A percentile compares a stretch with the other conserved stretches of the same genome.
Conservation (phyloP, 225 moss, liverwort and hornwort species). For the Bryum argenteum region DNA sequence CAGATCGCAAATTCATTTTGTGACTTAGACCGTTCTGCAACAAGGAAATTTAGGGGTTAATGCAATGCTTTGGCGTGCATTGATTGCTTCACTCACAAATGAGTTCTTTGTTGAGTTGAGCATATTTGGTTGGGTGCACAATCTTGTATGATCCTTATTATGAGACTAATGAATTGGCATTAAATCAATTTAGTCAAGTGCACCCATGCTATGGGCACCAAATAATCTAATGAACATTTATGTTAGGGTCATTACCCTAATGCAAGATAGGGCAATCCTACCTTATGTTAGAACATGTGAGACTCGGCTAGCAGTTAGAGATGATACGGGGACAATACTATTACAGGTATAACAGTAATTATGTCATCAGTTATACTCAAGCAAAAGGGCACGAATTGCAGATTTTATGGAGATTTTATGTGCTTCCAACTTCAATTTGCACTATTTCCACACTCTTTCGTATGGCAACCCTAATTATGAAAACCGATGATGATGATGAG, state of each 20-base stretch:
- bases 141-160: no score
- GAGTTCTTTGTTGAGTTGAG: no score
- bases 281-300: not conserved
- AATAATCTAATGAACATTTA: not conserved
- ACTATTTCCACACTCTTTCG: not conserved
- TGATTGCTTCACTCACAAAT: no score
- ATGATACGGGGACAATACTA: not conserved
- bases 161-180: no score
- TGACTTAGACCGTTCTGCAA: no score
- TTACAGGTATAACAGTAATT: not conserved
- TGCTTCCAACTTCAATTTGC: constrained; percentile 13
- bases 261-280: no score
- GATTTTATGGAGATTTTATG: constrained; percentile 20
- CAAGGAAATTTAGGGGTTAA: no score
- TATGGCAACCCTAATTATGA: not conserved
- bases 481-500: not conserved
- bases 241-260: not conserved
- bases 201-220: not conserved
- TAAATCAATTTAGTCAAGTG: constrained; percentile 20
- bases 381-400: constrained; percentile 8
- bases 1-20: no score
- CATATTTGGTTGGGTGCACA: no score
- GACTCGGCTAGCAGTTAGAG: constrained; percentile 1
- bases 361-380: constrained; percentile 17
- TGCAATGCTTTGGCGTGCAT: no score